Conservation (phyloP, 2,329 filamentous ascomycete species). For the Myriosclerotinia curreyana region DNA sequence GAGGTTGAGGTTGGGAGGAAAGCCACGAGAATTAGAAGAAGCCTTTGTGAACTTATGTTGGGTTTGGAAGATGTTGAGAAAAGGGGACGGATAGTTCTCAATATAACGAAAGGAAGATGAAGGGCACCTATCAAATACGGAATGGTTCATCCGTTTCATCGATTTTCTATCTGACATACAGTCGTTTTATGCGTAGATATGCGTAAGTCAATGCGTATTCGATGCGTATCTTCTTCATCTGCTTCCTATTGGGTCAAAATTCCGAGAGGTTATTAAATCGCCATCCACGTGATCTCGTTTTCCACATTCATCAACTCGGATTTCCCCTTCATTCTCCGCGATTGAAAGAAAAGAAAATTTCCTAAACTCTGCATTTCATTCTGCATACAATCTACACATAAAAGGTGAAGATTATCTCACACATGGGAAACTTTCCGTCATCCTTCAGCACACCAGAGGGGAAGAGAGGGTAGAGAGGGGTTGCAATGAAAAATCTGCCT, state of each 20-base stretch:
- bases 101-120: too few relatives aligned
- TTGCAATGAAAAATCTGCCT: slow-evolving; percentile 9
- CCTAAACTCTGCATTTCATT: slow-evolving; percentile 6
- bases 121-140: slow-evolving; percentile 12
- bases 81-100: slow-evolving; percentile 7
- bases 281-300: neutral
- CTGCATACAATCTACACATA: slow-evolving; percentile 3
- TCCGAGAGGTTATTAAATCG: neutral
- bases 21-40: slow-evolving; percentile 12
- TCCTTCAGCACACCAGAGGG: slow-evolving; percentile 3
- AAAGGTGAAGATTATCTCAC: slow-evolving; percentile 10
- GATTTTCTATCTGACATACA: slow-evolving; percentile 23
- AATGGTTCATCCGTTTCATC: slow-evolving; percentile 18
- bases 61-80: slow-evolving; percentile 8
- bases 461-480: neutral
- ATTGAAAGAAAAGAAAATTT: slow-evolving; percentile 10
- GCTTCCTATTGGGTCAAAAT: slow-evolving; percentile 13
- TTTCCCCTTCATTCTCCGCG: slow-evolving; percentile 16
- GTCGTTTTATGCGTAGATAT: slow-evolving; percentile 17
- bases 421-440: neutral
- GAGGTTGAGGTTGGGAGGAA: too few relatives aligned
- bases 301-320: slow-evolving; percentile 10
- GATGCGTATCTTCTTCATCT: slow-evolving; percentile 10
- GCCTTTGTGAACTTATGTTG: too few relatives aligned
- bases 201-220: slow-evolving; percentile 13